A percentile compares a stretch with the other conserved stretches of the same genome.
These are phyloP conservation scores for Apophysomyces variabilis DNA, from an alignment of 371 early-diverging fungal genomes.

Conservation along the genomic window DNA sequence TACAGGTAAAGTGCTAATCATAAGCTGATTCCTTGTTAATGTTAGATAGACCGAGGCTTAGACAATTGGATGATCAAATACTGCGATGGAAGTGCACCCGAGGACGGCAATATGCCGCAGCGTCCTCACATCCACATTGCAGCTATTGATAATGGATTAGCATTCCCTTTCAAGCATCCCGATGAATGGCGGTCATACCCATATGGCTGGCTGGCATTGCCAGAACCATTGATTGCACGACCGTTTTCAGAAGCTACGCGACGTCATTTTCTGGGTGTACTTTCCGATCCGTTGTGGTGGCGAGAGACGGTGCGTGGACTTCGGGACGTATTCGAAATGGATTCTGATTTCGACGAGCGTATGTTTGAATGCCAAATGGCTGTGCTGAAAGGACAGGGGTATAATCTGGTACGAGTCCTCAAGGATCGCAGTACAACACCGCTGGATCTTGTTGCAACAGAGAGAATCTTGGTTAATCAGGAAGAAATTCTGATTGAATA, in stretches of 20 bases:
- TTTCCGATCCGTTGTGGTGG: constrained; percentile 85
- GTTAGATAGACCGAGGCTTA: constrained; percentile 70
- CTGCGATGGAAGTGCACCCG: constrained; percentile 46
- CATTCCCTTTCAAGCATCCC: constrained; percentile 94
- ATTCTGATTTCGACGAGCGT: constrained; percentile 77
- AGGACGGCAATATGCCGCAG: constrained; percentile 14
- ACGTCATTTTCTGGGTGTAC: constrained; percentile 63
- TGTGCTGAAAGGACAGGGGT: constrained; percentile 87
- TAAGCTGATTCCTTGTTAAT: neutral
- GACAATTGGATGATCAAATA: constrained; percentile 93
- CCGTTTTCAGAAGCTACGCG: constrained; percentile 77
- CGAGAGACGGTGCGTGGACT: constrained; percentile 70
- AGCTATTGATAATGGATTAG: constrained; percentile 92
- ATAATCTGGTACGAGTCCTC: constrained; percentile 77
- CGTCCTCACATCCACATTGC: constrained; percentile 67
- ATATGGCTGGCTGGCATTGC: constrained; percentile 85
- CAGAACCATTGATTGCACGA: constrained; percentile 53
- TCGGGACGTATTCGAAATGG: constrained; percentile 66
- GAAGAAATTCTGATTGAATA: constrained; percentile 57
- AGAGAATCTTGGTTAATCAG: constrained; percentile 59
- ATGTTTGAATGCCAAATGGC: constrained; percentile 85
- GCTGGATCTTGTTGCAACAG: constrained; percentile 59
- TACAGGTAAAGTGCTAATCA: constrained; percentile 63
- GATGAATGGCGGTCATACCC: constrained; percentile 91
- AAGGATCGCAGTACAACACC: constrained; percentile 61